Evolutionary conservation across 371 early-diverging fungal genomes (phyloP).

Genomic region (Rhizoclosmatium hyalinum): DNA sequence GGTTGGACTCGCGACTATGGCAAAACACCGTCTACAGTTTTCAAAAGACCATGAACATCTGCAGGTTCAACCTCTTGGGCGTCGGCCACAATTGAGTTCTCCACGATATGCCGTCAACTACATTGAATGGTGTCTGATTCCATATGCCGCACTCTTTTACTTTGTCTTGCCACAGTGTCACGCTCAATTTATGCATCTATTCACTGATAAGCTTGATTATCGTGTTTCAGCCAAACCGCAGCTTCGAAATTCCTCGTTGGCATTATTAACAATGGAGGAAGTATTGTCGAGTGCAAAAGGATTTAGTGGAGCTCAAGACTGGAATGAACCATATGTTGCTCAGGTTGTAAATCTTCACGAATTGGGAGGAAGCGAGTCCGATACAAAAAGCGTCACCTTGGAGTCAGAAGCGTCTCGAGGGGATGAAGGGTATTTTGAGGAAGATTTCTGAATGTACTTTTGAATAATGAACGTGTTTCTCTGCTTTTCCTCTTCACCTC

Average conservation of each 20-base stretch:
- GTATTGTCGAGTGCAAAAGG: constrained; percentile 29
- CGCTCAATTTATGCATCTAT: constrained; percentile 50
- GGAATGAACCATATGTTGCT: not conserved
- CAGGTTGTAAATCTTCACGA: not conserved
- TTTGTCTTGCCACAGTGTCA: constrained; percentile 49
- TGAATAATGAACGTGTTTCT: too few relatives aligned
- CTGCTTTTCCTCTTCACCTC: too few relatives aligned
- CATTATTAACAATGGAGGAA: constrained; percentile 26
- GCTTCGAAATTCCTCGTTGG: constrained; percentile 24
- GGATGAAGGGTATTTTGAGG: constrained; percentile 45
- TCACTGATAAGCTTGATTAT: constrained; percentile 55
- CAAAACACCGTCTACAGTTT: constrained; percentile 18
- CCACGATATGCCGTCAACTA: constrained; percentile 16
- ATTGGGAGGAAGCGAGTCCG: not conserved
- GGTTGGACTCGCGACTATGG: constrained; percentile 23
- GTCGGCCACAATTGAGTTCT: constrained; percentile 32
- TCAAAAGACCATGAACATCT: constrained; percentile 14
- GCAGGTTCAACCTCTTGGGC: constrained; percentile 37
- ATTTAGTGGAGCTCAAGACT: not conserved
- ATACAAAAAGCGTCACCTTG: constrained; percentile 9
- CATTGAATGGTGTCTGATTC: constrained; percentile 38
- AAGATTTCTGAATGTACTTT: constrained; percentile 14
- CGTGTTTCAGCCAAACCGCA: constrained; percentile 51
- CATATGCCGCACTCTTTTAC: constrained; percentile 35
- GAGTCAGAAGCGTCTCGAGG: constrained; percentile 17